phyloP scores from a whole-genome alignment of 2,329 filamentous ascomycete genomes.

The Colletotrichum australisinense region DNA sequence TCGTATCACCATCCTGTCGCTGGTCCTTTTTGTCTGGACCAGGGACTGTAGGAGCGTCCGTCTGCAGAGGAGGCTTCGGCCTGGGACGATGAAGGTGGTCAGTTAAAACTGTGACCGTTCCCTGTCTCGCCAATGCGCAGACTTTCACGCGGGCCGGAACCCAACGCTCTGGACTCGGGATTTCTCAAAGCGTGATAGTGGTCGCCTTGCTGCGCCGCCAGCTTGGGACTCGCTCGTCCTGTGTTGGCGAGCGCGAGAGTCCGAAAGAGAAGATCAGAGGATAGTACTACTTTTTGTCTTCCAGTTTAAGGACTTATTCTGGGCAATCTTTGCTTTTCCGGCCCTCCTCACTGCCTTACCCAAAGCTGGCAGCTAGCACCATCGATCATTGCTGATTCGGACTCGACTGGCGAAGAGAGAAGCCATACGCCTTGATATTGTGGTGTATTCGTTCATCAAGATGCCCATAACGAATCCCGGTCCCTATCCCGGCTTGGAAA shows the following conservation, averaged over 20 bases:
- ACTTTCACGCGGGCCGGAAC: not conserved
- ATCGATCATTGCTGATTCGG: not conserved
- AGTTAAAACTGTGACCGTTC: slow-evolving; percentile 12
- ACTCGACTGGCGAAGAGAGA: not conserved
- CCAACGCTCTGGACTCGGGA: slow-evolving; percentile 24
- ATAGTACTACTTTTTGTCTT: not conserved
- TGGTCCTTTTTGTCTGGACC: slow-evolving; percentile 19
- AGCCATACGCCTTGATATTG: not conserved
- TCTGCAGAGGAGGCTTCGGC: not conserved
- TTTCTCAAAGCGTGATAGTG: slow-evolving; percentile 1
- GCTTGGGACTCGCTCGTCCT: not conserved
- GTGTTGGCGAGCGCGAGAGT: not conserved
- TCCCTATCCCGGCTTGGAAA: not conserved
- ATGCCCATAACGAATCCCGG: not conserved
- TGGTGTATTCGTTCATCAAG: not conserved
- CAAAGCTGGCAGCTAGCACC: not conserved
- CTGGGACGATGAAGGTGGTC: not conserved
- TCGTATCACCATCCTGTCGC: not conserved
- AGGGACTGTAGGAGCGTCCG: slow-evolving; percentile 20
- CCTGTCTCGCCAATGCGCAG: not conserved
- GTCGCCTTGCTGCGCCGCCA: slow-evolving; percentile 17
- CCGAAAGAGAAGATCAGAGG: not conserved
- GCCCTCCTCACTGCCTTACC: not conserved
- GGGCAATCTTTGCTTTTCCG: slow-evolving; percentile 20
- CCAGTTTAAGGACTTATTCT: not conserved